phyloP scores from a whole-genome alignment of 306 rosid species.

The Quercus variabilis region DNA sequence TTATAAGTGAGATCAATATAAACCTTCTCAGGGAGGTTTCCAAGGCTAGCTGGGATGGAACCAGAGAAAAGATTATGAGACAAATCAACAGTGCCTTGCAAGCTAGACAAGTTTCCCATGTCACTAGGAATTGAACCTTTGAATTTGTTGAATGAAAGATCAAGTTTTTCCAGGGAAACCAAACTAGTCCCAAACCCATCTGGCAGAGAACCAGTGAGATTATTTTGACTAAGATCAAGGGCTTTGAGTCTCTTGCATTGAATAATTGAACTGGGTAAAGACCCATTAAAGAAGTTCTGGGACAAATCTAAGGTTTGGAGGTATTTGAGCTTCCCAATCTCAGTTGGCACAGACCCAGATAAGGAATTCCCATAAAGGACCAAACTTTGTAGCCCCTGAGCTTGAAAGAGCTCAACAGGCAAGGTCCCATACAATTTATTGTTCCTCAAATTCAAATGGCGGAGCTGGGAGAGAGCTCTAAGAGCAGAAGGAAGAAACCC shows the following conservation, averaged over 20 bases:
- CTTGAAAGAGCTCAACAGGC: conserved; percentile 66
- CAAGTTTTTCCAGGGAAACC: conserved; percentile 57
- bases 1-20: conserved; percentile 89
- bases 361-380: conserved; percentile 90
- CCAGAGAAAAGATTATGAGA: conserved; percentile 87
- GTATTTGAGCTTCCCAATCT: conserved; percentile 74
- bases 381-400: conserved; percentile 83
- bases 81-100: conserved; percentile 90
- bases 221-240: conserved; percentile 68
- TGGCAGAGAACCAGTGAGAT: conserved; percentile 73
- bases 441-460: conserved; percentile 86
- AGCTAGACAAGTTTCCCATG: conserved; percentile 74
- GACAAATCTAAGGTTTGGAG: conserved; percentile 91
- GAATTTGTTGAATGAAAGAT: conserved; percentile 75
- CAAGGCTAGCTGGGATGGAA: conserved; percentile 78
- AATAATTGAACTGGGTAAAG: conserved; percentile 55
- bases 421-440: conserved; percentile 62
- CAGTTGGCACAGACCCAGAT: conserved; percentile 74
- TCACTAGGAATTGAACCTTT: conserved; percentile 77
- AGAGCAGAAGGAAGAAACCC: conserved; percentile 81
- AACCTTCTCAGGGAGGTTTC: conserved; percentile 95
- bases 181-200: conserved; percentile 60
- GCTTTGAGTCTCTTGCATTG: conserved; percentile 75
- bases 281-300: conserved; percentile 69
- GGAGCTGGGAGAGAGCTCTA: conserved; percentile 70